A percentile compares a stretch with the other conserved stretches of the same genome.
Conservation (phyloP, 768 basidiomycete species). For the Suillus fuscotomentosus region DNA sequence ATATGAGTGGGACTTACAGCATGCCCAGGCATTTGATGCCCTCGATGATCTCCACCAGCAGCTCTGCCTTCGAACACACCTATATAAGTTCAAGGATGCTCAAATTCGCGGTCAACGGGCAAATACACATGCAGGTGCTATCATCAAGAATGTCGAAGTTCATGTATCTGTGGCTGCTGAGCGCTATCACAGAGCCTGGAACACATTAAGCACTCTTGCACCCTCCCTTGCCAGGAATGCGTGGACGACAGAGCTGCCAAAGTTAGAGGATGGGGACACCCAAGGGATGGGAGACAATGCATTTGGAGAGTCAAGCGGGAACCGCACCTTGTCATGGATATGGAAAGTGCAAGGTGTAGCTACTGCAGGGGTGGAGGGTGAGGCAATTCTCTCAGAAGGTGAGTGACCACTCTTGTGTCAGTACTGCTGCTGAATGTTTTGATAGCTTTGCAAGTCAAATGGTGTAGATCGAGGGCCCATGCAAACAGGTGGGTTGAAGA, state of each 20-base stretch:
- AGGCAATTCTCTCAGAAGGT: neutral
- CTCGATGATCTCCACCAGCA: constrained; percentile 10
- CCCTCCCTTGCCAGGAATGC: neutral
- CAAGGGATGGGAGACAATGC: neutral
- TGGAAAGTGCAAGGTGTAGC: constrained; percentile 1
- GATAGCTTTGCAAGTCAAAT: neutral
- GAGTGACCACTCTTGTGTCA: neutral
- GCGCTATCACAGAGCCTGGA: neutral
- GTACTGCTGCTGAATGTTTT: neutral
- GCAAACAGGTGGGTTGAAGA: neutral
- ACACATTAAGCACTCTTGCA: neutral
- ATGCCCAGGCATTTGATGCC: constrained; percentile 15
- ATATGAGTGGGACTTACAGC: constrained; percentile 6
- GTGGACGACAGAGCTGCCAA: neutral
- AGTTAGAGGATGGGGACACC: neutral
- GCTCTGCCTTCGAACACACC: constrained; percentile 6
- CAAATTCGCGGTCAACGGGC: constrained; percentile 12
- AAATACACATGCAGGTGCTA: constrained; percentile 4
- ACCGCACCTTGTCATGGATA: neutral
- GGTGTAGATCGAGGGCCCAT: neutral
- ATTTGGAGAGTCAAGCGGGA: neutral
- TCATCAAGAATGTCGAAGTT: no score
- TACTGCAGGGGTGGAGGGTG: neutral
- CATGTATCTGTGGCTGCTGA: no score
- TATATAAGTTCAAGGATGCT: constrained; percentile 13